phyloP scores from a whole-genome alignment of 2,329 filamentous ascomycete species.

The Falciphora oryzae region DNA sequence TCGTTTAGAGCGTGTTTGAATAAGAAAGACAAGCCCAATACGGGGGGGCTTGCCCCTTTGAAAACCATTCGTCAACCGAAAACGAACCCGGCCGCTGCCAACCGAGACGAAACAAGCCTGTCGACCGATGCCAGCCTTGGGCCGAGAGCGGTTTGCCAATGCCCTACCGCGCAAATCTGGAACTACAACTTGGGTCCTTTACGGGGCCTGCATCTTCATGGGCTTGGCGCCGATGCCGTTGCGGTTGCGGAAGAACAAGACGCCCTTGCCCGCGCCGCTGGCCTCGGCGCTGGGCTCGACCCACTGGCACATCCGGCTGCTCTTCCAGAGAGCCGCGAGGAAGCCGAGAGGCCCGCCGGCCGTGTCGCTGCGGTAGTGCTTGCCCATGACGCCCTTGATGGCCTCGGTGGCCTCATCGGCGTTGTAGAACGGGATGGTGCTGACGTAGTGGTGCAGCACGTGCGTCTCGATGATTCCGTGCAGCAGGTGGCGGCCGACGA shows the following conservation, averaged over 20 bases:
- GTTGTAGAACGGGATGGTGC: conserved; percentile 63
- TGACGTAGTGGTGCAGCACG: conserved; percentile 95
- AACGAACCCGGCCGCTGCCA: neutral
- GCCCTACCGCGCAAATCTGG: neutral
- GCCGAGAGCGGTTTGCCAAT: no score
- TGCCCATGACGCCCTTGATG: conserved; percentile 79
- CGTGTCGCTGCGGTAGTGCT: conserved; percentile 84
- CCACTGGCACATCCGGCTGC: conserved; percentile 88
- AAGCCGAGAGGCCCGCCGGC: conserved; percentile 76
- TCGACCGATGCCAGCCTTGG: neutral
- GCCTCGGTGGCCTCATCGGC: conserved; percentile 22
- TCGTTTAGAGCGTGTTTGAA: no score
- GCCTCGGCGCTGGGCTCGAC: conserved; percentile 86
- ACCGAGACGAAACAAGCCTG: neutral
- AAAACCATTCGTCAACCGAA: neutral
- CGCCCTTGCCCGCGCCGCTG: conserved; percentile 71
- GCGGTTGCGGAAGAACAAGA: conserved; percentile 92
- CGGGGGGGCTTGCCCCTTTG: neutral
- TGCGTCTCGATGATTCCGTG: conserved; percentile 97
- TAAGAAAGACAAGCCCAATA: no score
- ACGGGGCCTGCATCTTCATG: conserved; percentile 11
- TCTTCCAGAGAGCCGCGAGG: conserved; percentile 74
- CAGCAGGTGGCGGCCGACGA: conserved; percentile 81
- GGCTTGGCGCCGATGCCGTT: conserved; percentile 71
- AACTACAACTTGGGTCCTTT: neutral